Evolutionary conservation across 768 basidiomycete species (phyloP).

Genomic region (Tubosaeta sp.): DNA sequence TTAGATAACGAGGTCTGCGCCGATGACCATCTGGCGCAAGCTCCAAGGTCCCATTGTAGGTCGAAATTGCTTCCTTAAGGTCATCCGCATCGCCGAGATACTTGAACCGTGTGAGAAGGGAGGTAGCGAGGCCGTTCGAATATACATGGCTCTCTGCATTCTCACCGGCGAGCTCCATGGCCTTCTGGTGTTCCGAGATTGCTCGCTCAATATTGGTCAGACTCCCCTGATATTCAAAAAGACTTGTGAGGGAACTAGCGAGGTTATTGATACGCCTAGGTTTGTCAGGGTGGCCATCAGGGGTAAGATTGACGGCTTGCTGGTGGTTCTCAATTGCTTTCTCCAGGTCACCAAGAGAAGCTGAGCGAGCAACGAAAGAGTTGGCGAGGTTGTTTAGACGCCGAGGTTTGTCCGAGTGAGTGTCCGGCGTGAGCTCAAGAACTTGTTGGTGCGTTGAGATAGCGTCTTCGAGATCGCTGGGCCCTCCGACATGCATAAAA

Average conservation of each 20-base stretch:
- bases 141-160: not conserved
- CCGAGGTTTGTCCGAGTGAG: not conserved
- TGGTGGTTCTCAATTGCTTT: not conserved
- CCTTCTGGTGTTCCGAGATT: not conserved
- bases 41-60: not conserved
- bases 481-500: not conserved
- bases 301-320: not conserved
- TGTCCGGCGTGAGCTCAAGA: not conserved
- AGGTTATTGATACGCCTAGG: not conserved
- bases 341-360: not conserved
- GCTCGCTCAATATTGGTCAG: not conserved
- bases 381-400: not conserved
- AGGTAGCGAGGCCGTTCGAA: not conserved
- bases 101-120: not conserved
- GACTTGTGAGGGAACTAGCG: not conserved
- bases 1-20: not conserved
- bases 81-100: not conserved
- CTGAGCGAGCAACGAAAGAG: not conserved
- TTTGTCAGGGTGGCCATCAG: not conserved
- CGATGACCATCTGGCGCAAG: not conserved
- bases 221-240: not conserved
- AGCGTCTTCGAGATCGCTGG: not conserved
- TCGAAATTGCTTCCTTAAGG: not conserved
- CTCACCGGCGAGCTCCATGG: not conserved
- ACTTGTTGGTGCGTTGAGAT: not conserved